phyloP scores from a whole-genome alignment of 2,329 filamentous ascomycete species.

The Diaporthe australafricana region DNA sequence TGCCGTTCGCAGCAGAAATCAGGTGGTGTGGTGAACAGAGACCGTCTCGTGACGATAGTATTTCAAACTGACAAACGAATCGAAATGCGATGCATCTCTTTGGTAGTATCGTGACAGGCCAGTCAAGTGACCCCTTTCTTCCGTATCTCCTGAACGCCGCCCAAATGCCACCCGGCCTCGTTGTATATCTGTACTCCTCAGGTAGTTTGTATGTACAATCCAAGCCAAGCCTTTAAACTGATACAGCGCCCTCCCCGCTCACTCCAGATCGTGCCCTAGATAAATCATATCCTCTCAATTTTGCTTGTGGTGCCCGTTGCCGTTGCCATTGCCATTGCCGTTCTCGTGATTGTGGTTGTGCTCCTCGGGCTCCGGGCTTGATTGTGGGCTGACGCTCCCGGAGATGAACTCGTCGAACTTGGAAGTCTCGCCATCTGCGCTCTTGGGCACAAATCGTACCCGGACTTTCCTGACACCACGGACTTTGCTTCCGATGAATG shows the following conservation, averaged over 20 bases:
- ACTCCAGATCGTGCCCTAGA: background rate
- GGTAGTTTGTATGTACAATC: constrained; percentile 23
- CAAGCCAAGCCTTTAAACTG: constrained; percentile 4
- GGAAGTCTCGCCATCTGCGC: constrained; percentile 64
- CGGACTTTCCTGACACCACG: constrained; percentile 86
- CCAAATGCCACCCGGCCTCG: constrained; percentile 31
- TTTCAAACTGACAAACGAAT: constrained; percentile 11
- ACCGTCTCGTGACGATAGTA: background rate
- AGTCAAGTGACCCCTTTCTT: constrained; percentile 23
- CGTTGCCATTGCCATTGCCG: constrained; percentile 48
- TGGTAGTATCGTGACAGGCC: constrained; percentile 25
- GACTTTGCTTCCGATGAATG: constrained; percentile 79
- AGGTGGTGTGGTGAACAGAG: background rate
- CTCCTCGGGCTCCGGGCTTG: constrained; percentile 71
- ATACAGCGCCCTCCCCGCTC: background rate
- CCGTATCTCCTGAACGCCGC: constrained; percentile 35
- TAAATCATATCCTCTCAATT: constrained; percentile 1
- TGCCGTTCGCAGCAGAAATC: background rate
- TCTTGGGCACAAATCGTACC: constrained; percentile 83
- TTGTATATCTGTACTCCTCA: constrained; percentile 29
- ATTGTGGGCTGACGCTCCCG: constrained; percentile 68
- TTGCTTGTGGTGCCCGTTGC: constrained; percentile 40
- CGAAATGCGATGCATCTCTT: constrained; percentile 6
- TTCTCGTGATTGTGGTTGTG: constrained; percentile 56
- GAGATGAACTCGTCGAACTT: constrained; percentile 83